These are phyloP conservation scores for Psophocarpus tetragonolobus DNA, from an alignment of 306 rosid genomes.

Conservation along the genomic window DNA sequence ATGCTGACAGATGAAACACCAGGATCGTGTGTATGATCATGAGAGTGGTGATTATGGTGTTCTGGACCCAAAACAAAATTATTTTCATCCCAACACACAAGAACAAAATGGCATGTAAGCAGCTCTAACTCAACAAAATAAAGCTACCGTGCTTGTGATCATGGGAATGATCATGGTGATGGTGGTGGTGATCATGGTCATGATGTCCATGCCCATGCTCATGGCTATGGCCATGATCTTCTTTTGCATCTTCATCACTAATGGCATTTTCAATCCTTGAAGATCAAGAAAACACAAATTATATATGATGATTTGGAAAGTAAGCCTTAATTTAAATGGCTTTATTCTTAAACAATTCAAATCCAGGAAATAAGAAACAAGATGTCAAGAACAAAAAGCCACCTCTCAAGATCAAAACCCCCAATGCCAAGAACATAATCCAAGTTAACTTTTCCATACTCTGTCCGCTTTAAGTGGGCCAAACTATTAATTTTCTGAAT, in stretches of 20 bases:
- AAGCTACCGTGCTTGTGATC: constrained; percentile 80
- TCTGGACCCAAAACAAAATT: constrained; percentile 53
- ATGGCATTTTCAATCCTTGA: constrained; percentile 85
- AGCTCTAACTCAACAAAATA: background rate
- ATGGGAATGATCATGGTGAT: constrained; percentile 54
- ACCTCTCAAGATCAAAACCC: constrained; percentile 99
- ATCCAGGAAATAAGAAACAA: constrained; percentile 30
- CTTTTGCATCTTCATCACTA: constrained; percentile 57
- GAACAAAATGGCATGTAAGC: constrained; percentile 3
- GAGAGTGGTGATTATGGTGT: constrained; percentile 67
- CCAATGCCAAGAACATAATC: constrained; percentile 98
- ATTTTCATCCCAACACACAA: constrained; percentile 20
- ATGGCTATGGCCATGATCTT: constrained; percentile 55
- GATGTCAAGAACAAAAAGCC: constrained; percentile 27
- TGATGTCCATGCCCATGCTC: constrained; percentile 48
- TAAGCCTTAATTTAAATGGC: background rate
- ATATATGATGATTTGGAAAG: constrained; percentile 25
- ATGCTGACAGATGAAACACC: constrained; percentile 94
- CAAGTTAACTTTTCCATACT: constrained; percentile 91
- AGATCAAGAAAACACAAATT: constrained; percentile 31
- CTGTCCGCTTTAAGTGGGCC: constrained; percentile 85
- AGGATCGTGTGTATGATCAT: constrained; percentile 90
- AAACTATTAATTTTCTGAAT: constrained; percentile 71
- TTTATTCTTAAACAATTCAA: constrained; percentile 2
- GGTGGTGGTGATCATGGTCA: constrained; percentile 54